A percentile compares a stretch with the other conserved stretches of the same genome.
These are phyloP conservation scores for Talaromyces ruber DNA, from an alignment of 495 filamentous ascomycete species.

Conservation along the genomic window DNA sequence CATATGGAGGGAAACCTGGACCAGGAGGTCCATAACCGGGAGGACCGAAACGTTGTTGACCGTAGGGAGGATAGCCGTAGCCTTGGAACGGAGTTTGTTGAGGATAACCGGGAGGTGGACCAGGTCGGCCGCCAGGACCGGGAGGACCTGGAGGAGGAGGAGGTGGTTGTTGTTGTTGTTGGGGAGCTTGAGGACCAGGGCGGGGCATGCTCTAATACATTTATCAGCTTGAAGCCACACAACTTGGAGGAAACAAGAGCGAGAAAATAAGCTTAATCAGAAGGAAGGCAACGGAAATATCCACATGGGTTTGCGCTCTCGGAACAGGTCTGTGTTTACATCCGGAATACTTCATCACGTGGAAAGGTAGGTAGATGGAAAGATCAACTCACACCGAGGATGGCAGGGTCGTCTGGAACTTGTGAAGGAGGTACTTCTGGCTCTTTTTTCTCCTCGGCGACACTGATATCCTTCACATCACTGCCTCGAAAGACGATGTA, in stretches of 20 bases:
- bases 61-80: constrained; percentile 39
- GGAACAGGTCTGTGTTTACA: constrained; percentile 64
- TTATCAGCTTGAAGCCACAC: constrained; percentile 15
- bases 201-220: constrained; percentile 29
- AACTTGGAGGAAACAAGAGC: neutral
- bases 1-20: constrained; percentile 54
- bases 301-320: constrained; percentile 92
- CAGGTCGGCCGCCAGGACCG: constrained; percentile 20
- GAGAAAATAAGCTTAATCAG: constrained; percentile 14
- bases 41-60: constrained; percentile 43
- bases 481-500: constrained; percentile 99
- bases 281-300: constrained; percentile 99
- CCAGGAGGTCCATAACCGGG: constrained; percentile 52
- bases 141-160: constrained; percentile 30
- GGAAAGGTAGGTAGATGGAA: constrained; percentile 7
- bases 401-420: constrained; percentile 91
- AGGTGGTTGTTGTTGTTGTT: constrained; percentile 27
- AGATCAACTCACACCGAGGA: constrained; percentile 77
- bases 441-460: constrained; percentile 76
- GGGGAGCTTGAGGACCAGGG: constrained; percentile 30
- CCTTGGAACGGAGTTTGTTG: constrained; percentile 45
- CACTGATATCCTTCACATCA: constrained; percentile 94
- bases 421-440: constrained; percentile 55
- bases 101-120: constrained; percentile 37
- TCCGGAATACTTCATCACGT: constrained; percentile 83